Base-by-base conservation (phyloP, 345 rosid genomes). In the Bruguiera parviflora region DNA sequence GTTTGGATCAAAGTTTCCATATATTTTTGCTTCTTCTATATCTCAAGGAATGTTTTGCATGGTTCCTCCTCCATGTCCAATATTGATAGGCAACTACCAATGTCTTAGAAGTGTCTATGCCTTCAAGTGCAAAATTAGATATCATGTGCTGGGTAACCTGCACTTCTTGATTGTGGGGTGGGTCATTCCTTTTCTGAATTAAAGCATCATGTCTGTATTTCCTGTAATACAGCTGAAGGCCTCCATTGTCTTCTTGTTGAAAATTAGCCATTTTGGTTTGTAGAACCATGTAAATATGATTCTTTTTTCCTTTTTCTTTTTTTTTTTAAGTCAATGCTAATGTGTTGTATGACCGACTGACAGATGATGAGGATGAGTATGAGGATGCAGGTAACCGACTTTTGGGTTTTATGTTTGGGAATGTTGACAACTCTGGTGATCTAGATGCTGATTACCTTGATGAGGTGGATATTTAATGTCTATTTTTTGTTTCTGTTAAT, bases 401-500 rank as follows among this genome's bases (percentile, higher is more conserved):
- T 68, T 79, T 92, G 84, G 98, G 97, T 18, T 95, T 95, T 79
- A 88, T 95, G 88, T 95, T 95, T 58, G 98, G 98, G 56, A 95
- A 95, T 75, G 97, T 95, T 70, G 98, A 95, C 75, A 86, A 92
- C 76, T 81, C 94, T 3, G 99, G 99, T 13, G 98, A 92, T 77
- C 93, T 95, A 58, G 99, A 95, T 71, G 96, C 84, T 64, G 99
- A 95, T 84, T 95, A 95, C 79, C 98, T 95, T 65, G 99, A 95
- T 75, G 94, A 92, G 96, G 98, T 92, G 65, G 49, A 77, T 47
- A 9, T 72, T 57, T 31, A 55, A 13, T 53, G 28, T 66, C 16
- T 67, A 2, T 56, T 29, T 47, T 49, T 51, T 75, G 18, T 47
- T 57, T 10, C 55, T 29, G 7, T 6, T 58, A 8, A 20, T 59